Base-by-base conservation (phyloP, 2,329 filamentous ascomycete genomes). In the Verticillium nonalfalfae region DNA sequence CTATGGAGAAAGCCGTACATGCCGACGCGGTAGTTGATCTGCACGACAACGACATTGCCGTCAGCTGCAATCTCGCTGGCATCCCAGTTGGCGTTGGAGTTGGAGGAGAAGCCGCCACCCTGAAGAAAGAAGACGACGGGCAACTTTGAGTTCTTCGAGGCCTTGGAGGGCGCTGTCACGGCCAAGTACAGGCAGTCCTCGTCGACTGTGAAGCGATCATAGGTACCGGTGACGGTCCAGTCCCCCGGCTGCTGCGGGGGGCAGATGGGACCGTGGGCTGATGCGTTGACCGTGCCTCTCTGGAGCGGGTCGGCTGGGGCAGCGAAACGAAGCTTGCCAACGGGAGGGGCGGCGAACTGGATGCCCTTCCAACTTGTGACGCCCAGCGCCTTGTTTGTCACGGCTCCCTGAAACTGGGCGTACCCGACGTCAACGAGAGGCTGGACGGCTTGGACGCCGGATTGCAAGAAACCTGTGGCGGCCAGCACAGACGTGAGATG, bases 11-110 rank as follows among this genome's bases (percentile, higher is more conserved):
- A 94, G 0, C 90, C 90, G 66, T 86, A 92, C 0, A 84, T 81
- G 0, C 90, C 90, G 14, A 93, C 88, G 4, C 90, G 86, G 71
- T 93, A 93, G 73, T 92, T 93, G 74, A 91, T 82, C 5, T 81
- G 87, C 1, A 93, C 88, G 0, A 91, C 84, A 0, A 93, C 75
- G 26, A 92, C 86, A 61, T 82, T 75, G 40, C 80, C 78, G 18
- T 84, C 83, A 0, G 85, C 87, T 35, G 78, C 70, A n/a, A 93
- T 73, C 0, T 82, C 84, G 1, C 79, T 81, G 0, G 84, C 87
- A 65, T 91, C 84, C 66, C 83, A 79, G 63, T 88, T 81, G 1
- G 76, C 68, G 61, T 79, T 77, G 1, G 77, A 73, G 65, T 79
- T 75, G 6, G 64, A 61, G 60, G 83, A 85, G 71, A 87, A 88